A percentile compares a stretch with the other conserved stretches of the same genome.
These are phyloP conservation scores for Coemansia sp. DNA, from an alignment of 192 early-diverging fungal genomes.

Conservation along the genomic window DNA sequence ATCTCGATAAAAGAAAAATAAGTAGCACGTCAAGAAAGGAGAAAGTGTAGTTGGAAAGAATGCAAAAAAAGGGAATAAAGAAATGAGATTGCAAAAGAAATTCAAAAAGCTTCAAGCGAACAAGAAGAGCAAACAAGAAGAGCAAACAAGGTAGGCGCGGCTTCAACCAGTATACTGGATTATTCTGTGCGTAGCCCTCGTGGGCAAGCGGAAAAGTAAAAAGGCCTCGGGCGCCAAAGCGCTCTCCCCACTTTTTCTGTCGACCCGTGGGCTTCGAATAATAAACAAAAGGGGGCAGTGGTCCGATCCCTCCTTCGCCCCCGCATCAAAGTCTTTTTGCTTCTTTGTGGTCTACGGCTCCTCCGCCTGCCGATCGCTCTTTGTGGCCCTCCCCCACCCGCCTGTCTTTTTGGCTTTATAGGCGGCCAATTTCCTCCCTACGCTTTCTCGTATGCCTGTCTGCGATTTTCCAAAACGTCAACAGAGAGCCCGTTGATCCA, in stretches of 20 bases:
- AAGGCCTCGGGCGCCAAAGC: not conserved
- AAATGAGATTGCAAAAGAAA: conserved; percentile 14
- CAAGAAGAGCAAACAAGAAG: conserved; percentile 12
- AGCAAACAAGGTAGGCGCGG: conserved; percentile 1
- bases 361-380: conserved; percentile 18
- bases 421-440: too few species aligned
- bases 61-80: conserved; percentile 1
- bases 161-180: not conserved
- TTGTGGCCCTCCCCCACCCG: conserved; percentile 1
- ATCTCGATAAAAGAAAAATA: conserved; percentile 2
- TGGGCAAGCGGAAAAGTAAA: not conserved
- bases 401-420: not conserved
- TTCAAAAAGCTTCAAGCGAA: conserved; percentile 4
- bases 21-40: conserved; percentile 4
- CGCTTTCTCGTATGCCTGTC: not conserved
- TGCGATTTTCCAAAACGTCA: not conserved
- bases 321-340: not conserved
- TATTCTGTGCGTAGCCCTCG: not conserved
- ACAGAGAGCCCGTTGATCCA: not conserved
- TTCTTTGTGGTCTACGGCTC: conserved; percentile 3
- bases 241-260: not conserved
- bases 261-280: not conserved
- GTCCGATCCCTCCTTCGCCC: not conserved
- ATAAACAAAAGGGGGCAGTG: conserved; percentile 3
- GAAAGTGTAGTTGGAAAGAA: conserved; percentile 8